Conservation (phyloP, 345 rosid genomes). For the Citrus medica region DNA sequence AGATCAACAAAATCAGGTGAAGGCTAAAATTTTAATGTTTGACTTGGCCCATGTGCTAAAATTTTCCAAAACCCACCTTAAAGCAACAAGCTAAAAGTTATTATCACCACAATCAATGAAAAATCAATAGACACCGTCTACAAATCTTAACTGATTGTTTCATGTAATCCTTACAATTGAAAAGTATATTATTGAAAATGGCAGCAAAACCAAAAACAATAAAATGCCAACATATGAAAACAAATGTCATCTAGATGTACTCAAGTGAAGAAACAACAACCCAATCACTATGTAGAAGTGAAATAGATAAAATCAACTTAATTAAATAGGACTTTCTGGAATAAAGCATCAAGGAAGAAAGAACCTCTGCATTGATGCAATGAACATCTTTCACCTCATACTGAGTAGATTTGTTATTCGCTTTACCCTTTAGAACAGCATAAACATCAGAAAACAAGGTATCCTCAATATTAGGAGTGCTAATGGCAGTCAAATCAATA, state of each 20-base stretch:
- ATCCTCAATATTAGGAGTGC: constrained; percentile 21
- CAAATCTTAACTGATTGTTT: neutral
- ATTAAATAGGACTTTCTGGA: neutral
- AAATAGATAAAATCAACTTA: neutral
- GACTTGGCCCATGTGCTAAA: neutral
- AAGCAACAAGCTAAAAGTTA: too few species aligned
- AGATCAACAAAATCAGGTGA: neutral
- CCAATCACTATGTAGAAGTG: neutral
- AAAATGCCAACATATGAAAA: neutral
- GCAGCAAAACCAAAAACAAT: neutral
- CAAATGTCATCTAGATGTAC: neutral
- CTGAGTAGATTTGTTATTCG: constrained; percentile 7
- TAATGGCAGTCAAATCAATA: constrained; percentile 34
- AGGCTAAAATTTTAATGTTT: neutral
- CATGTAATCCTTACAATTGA: neutral
- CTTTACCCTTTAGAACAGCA: constrained; percentile 27
- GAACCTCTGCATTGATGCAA: constrained; percentile 37
- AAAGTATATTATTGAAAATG: neutral
- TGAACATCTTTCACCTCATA: constrained; percentile 35
- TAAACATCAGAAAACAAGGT: constrained; percentile 22
- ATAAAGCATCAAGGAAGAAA: neutral
- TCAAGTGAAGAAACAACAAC: neutral
- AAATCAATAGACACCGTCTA: neutral
- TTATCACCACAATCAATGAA: too few species aligned
- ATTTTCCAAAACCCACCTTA: neutral